Base-by-base conservation (phyloP, 2,329 filamentous ascomycete genomes). In the Microcyclospora tardicrescens region DNA sequence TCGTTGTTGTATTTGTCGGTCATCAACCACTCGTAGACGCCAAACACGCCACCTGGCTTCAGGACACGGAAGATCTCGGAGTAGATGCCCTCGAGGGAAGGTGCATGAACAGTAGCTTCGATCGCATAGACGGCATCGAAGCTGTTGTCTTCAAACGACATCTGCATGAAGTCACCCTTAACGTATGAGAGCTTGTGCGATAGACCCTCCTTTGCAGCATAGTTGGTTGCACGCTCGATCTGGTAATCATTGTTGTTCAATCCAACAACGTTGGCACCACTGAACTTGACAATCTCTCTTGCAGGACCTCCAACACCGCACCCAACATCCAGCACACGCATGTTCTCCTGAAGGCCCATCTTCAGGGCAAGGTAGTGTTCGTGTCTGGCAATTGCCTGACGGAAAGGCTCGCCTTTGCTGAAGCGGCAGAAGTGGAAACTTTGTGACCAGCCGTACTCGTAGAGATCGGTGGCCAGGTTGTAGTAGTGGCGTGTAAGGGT, bases 181-280 rank as follows among this genome's bases (percentile, higher is more conserved):
- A 85, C 81, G 55, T 85, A 96, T 46, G 72, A 73, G 50, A 94
- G 68, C 67, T 94, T 85, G 56, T 84, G 63, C 1, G 79, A 72
- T 37, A 96, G 69, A 37, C 80, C 79, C 65, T 93, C 84, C 64
- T 85, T 84, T 45, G 73, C 65, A 2, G 87, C 85, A 59, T 95
- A 94, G 39, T 73, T 70, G 11, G 78, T 86, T n/a, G 87, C 89
- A 49, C 91, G 84, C 60, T 95, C 77, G 50, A 96, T 94, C 68
- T 96, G 91, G 71, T 98, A 98, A 67, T 95, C 85, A 65, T 96
- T 96, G 77, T 95, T 96, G 77, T 96, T 98, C 61, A 96, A 67
- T 33, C 91, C 91, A 16, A 85, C 81, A 46, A 96, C 75, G 54
- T 95, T 85, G 53, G 77, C 81, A 44, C 84, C 89, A 10, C 84